phyloP scores from a whole-genome alignment of 495 filamentous ascomycete genomes.

The Aspergillus cavernicola region DNA sequence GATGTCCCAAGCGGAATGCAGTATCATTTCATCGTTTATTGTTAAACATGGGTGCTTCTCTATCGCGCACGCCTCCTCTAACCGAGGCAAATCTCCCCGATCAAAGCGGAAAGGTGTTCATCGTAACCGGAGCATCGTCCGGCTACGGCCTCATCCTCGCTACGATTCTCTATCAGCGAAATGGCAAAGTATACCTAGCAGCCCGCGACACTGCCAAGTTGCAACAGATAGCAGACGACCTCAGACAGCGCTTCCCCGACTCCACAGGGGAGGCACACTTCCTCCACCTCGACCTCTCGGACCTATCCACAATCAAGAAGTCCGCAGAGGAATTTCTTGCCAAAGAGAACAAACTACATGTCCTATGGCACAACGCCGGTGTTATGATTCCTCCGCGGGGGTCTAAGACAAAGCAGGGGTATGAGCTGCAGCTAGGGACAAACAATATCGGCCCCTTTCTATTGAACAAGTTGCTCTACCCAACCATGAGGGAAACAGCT shows the following conservation, averaged over 20 bases:
- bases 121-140: conserved; percentile 40
- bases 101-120: conserved; percentile 25
- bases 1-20: too few relatives aligned
- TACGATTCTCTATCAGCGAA: conserved; percentile 35
- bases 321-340: conserved; percentile 36
- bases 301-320: conserved; percentile 43
- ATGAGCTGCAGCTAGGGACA: conserved; percentile 46
- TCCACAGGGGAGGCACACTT: conserved; percentile 34
- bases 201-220: conserved; percentile 29
- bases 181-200: conserved; percentile 39
- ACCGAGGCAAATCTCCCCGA: too few relatives aligned
- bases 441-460: conserved; percentile 41
- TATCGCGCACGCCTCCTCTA: too few relatives aligned
- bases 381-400: conserved; percentile 39
- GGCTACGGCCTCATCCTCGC: conserved; percentile 40
- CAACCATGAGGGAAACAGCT: too few relatives aligned
- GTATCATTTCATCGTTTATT: too few relatives aligned
- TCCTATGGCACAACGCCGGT: conserved; percentile 50
- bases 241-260: conserved; percentile 14
- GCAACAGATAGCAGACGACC: conserved; percentile 27
- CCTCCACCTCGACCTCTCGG: conserved; percentile 41
- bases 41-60: too few relatives aligned
- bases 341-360: conserved; percentile 41
- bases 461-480: too few relatives aligned
- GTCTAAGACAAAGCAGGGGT: conserved; percentile 24